phyloP scores from a whole-genome alignment of 345 rosid genomes.

The Populus tremula region DNA sequence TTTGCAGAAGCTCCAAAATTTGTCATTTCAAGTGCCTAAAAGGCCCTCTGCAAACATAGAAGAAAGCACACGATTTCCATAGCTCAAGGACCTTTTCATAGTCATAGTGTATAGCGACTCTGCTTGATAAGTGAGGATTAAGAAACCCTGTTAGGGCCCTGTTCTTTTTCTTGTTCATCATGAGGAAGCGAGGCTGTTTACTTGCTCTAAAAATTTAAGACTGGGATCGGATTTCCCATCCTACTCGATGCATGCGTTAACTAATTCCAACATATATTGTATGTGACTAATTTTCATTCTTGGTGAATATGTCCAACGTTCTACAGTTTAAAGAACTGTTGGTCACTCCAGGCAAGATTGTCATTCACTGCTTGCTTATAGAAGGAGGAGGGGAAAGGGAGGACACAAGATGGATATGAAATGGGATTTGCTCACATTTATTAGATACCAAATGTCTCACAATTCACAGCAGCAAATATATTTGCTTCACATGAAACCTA shows the following conservation, averaged over 20 bases:
- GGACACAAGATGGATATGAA: neutral
- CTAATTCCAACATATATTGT: too few relatives aligned
- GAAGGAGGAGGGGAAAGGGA: neutral
- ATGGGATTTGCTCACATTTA: neutral
- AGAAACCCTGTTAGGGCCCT: neutral
- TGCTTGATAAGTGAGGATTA: neutral
- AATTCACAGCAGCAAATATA: neutral
- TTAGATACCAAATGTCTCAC: neutral
- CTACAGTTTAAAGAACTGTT: neutral
- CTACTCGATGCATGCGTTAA: too few relatives aligned
- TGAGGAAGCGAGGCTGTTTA: neutral
- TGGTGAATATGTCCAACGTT: neutral
- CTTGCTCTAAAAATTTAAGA: neutral
- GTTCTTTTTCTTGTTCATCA: neutral
- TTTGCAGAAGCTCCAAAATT: too few relatives aligned
- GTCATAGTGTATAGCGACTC: neutral
- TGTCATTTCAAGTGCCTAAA: too few relatives aligned
- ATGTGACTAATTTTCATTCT: too few relatives aligned
- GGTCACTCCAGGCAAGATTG: too few relatives aligned
- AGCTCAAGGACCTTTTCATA: neutral
- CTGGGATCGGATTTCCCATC: neutral
- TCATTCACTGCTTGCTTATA: neutral
- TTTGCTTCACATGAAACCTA: conserved; percentile 9
- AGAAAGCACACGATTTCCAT: neutral
- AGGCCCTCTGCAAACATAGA: neutral